These are phyloP conservation scores for Dillenia suffruticosa DNA, from an alignment of 164 flowering plant genomes.

Conservation along the genomic window DNA sequence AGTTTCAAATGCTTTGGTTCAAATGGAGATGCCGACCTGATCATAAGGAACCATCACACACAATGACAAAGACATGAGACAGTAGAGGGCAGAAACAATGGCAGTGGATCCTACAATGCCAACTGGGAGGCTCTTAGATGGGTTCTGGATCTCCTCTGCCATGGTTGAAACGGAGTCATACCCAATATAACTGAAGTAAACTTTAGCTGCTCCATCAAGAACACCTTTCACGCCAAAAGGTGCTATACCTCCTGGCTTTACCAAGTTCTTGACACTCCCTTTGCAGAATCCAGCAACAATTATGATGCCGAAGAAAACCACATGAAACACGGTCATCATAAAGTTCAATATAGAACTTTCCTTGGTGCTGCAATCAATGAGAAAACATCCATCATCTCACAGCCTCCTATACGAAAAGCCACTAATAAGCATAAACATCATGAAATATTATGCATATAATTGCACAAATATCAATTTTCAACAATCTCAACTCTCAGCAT, in stretches of 20 bases:
- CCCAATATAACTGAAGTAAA: conserved; percentile 77
- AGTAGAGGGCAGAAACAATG: conserved; percentile 55
- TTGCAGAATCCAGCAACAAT: conserved; percentile 60
- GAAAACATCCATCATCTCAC: conserved; percentile 13
- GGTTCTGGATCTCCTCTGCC: conserved; percentile 80
- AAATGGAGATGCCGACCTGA: conserved; percentile 29
- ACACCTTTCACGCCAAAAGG: conserved; percentile 66
- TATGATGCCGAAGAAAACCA: conserved; percentile 66
- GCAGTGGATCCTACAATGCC: conserved; percentile 75
- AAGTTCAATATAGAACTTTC: conserved; percentile 84
- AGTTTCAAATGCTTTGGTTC: neutral
- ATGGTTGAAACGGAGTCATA: conserved; percentile 81
- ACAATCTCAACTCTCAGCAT: neutral
- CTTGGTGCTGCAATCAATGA: conserved; percentile 64
- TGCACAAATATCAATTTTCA: no score
- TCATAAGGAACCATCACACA: conserved; percentile 65
- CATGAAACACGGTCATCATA: conserved; percentile 72
- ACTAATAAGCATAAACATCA: neutral
- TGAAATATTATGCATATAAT: no score
- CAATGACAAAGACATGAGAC: conserved; percentile 64
- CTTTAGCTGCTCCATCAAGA: conserved; percentile 65
- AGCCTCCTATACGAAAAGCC: conserved; percentile 1
- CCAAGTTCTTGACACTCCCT: conserved; percentile 53
- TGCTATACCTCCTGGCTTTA: conserved; percentile 54
- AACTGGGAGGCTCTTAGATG: conserved; percentile 58